Evolutionary conservation across 1,284 basidiomycete species (phyloP).

Genomic region (Moesziomyces antarcticus): DNA sequence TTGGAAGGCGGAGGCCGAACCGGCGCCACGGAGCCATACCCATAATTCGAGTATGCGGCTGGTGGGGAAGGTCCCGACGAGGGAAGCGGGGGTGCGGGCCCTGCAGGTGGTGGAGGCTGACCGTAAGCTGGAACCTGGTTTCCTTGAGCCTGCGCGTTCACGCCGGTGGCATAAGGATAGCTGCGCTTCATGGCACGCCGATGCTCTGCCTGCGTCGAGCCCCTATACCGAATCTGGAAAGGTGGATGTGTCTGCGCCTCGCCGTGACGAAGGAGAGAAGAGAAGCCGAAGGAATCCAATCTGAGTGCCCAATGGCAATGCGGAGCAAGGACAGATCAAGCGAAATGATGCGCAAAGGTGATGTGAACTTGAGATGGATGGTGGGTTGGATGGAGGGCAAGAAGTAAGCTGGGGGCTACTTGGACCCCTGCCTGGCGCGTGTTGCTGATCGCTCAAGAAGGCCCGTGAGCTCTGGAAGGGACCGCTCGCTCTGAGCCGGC

Average conservation of each 20-base stretch:
- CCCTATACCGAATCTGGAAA: neutral
- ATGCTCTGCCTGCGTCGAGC: neutral
- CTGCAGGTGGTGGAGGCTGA: slow-evolving; percentile 38
- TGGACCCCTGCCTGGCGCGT: neutral
- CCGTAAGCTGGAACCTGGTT: slow-evolving; percentile 17
- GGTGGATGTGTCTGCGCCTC: neutral
- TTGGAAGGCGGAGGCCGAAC: slow-evolving; percentile 11
- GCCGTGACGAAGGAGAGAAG: no score
- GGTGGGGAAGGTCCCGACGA: slow-evolving; percentile 18
- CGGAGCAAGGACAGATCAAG: neutral
- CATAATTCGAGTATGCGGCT: slow-evolving; percentile 54
- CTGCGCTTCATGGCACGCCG: slow-evolving; percentile 26
- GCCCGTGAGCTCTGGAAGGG: neutral
- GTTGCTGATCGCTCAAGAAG: neutral
- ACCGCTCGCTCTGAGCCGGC: neutral
- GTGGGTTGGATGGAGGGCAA: neutral
- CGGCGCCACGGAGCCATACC: slow-evolving; percentile 45
- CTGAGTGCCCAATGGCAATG: neutral
- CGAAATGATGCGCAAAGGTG: neutral
- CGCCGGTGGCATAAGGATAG: slow-evolving; percentile 17
- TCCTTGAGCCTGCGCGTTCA: slow-evolving; percentile 17
- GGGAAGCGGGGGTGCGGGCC: slow-evolving; percentile 38
- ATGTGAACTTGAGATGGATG: neutral
- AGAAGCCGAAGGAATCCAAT: no score
- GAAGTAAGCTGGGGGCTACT: neutral